Evolutionary conservation across 257 asterid species (phyloP).

Genomic region (Nicotiana tabacum): DNA sequence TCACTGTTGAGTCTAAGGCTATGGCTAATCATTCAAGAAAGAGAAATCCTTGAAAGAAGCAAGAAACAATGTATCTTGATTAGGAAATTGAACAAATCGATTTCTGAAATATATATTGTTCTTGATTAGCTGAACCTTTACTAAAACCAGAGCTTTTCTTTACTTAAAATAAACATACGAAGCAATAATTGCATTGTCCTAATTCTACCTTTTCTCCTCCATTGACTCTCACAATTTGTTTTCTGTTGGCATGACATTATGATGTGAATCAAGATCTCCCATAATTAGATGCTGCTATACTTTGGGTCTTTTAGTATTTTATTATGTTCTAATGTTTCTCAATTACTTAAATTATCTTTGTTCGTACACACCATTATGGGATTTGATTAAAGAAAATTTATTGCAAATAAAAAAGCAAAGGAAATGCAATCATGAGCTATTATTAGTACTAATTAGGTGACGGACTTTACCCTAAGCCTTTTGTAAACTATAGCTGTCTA

Average conservation of each 20-base stretch:
- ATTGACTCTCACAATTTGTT: background rate
- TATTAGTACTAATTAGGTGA: background rate
- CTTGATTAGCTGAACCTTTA: background rate
- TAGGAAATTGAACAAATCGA: background rate
- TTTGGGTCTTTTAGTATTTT: background rate
- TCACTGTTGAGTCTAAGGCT: background rate
- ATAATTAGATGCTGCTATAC: conserved; percentile 3
- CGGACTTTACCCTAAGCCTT: background rate
- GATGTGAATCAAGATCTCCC: conserved; percentile 6
- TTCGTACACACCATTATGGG: background rate
- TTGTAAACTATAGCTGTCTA: background rate
- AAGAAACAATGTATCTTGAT: conserved; percentile 1
- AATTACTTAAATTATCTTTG: background rate
- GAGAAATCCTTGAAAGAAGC: background rate
- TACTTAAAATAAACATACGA: background rate
- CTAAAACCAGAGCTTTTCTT: background rate
- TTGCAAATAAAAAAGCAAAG: background rate
- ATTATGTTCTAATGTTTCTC: background rate
- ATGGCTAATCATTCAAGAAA: background rate
- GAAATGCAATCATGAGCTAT: background rate
- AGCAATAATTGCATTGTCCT: background rate
- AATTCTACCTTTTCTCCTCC: background rate
- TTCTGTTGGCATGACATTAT: conserved; percentile 8
- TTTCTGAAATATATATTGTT: background rate
- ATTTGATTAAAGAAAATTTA: background rate